Evolutionary conservation across 1,139 yeast genomes (phyloP), one percentile per base, ranked within the genome.

Genomic region (Eremothecium coryli): DNA sequence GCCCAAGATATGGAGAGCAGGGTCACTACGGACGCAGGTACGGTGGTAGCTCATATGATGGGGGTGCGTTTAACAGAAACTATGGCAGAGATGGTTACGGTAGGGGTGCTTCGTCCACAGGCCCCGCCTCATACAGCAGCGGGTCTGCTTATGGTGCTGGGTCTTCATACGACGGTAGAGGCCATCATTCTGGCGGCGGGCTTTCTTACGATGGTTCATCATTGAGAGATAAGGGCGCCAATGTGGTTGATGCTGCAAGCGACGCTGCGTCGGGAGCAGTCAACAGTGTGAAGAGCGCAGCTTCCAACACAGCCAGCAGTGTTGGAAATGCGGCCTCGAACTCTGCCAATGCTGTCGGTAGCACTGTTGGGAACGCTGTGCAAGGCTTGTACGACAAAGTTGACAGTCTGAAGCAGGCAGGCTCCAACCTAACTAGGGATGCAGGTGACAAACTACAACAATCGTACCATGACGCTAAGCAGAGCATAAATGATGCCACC

Each of bases 311-410:
- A 9, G 47, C 44, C 23, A n/a, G n/a, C n/a, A n/a, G n/a, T n/a
- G n/a, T n/a, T n/a, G 46, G 41, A 27, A 33, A 38, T 17, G 29
- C 34, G 13, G 44, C 39, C 10, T 22, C 7, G 24, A 29, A 27
- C 22, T 11, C 11, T 18, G 5, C 22, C n/a, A 16, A 17, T 11
- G 13, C n/a, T 6, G 28, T 16, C 8, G 41, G 40, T 13, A 50
- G 48, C 31, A 38, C 42, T 15, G 41, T 38, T 17, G 40, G 39
- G 17, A 38, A 31, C 7, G 39, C 41, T 8, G 30, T 39, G 15
- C 36, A 33, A 11, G 23, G 32, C 16, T 40, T 32, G n/a, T 16
- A 34, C 14, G 33, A 37, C 10, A 23, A 30, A 20, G 38, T 32
- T 10, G 27, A 36, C 11, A 40, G 39, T 8, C 31, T 38, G 15